Evolutionary conservation across 2,329 filamentous ascomycete species (phyloP), one percentile per base, ranked within the genome.

Genomic region (Geosmithia flava): DNA sequence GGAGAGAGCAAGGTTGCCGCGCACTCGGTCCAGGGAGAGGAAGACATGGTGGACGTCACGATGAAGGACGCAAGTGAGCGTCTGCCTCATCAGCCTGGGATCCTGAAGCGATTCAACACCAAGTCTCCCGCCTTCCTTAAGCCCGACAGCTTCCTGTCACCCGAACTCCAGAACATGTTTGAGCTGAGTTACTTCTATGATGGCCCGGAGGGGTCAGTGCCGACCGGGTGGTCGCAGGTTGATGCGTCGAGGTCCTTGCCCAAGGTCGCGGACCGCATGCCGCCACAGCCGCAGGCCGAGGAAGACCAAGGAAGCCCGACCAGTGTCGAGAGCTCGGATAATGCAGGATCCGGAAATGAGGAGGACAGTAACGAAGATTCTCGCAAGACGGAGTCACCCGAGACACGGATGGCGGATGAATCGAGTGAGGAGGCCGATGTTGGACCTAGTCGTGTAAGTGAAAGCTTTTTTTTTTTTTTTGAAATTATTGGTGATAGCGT

Each of bases 31-130:
- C 83, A 90, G 60, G 86, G 88, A 10, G 91, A 96, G 62, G 90
- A 96, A 52, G 87, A 87, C 52, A 80, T 96, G 58, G 86, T 97
- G 6, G 87, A 96, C 59, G 82, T 98, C 16, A 86, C 85, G 1
- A 90, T 96, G 83, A 81, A 80, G 47, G 83, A 88, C 55, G 68
- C 69, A 2, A 59, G 59, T 16, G 68, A 74, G 53, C 53, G 37
- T 48, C 48, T 17, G 51, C 53, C 46, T 51, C 45, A 47, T 49
- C 52, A 62, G 44, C 46, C 63, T 7, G 54, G 56, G 47, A 48
- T 67, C 42, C 60, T 75, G 49, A 70, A 67, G 54, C 61, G 60
- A 7, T 79, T 78, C 62, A 77, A 72, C 51, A 63, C 56, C 13
- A 63, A 62, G 41, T 68, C 74, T 27, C 78, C 75, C 3, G 68